Conservation (phyloP, 208 protist species). For the Angomonas deanei region DNA sequence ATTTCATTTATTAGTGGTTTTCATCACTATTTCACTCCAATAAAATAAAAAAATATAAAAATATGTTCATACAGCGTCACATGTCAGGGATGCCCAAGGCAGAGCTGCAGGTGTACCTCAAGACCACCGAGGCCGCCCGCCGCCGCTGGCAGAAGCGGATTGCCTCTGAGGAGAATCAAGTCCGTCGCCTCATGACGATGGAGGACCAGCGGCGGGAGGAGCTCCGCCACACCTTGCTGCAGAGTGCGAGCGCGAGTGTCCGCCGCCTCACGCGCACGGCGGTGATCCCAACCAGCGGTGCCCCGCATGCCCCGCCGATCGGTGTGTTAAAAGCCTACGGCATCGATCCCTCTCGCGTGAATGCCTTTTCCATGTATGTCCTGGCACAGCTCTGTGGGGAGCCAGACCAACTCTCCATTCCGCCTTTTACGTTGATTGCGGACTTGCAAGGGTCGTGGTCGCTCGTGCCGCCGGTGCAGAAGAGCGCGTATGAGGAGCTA, state of each 20-base stretch:
- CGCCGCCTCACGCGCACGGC: conserved; percentile 65
- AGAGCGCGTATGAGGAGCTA: conserved; percentile 38
- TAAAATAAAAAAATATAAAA: neutral
- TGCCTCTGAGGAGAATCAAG: conserved; percentile 47
- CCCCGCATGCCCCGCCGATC: conserved; percentile 16
- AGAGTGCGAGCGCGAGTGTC: conserved; percentile 37
- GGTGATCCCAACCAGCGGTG: conserved; percentile 32
- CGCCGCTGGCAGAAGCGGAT: conserved; percentile 61
- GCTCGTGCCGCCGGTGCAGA: conserved; percentile 50
- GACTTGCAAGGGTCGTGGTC: conserved; percentile 66
- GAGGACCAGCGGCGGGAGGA: conserved; percentile 60
- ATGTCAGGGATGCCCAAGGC: conserved; percentile 19
- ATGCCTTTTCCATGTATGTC: conserved; percentile 64
- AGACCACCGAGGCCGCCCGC: conserved; percentile 44
- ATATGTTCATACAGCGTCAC: neutral
- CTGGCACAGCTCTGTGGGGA: conserved; percentile 49
- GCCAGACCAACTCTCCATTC: conserved; percentile 31
- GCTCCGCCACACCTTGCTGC: conserved; percentile 51
- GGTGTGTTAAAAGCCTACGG: conserved; percentile 33
- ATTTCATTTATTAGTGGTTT: neutral
- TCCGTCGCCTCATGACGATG: conserved; percentile 69
- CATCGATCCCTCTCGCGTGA: conserved; percentile 44
- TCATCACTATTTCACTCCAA: neutral
- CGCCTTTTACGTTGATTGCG: conserved; percentile 45
- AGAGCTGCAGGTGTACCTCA: conserved; percentile 69